Evolutionary conservation across 1,284 basidiomycete genomes (phyloP).

Genomic region (Trametes versicolor): DNA sequence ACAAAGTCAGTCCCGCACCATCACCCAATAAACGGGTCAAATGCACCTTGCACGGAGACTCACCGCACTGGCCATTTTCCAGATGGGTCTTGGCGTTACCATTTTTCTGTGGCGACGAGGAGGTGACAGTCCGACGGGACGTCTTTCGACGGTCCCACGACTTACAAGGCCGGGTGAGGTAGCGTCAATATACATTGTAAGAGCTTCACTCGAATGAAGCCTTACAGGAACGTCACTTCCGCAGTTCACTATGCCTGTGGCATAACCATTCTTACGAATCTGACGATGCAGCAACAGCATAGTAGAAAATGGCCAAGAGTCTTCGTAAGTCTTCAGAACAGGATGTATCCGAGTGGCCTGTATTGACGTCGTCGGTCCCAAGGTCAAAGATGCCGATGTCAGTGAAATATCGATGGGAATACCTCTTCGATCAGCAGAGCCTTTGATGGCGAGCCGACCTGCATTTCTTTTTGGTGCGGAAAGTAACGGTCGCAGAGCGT

Average conservation of each 20-base stretch:
- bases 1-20: not conserved
- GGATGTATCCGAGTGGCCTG: slow-evolving; percentile 13
- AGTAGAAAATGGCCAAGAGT: slow-evolving; percentile 18
- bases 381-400: not conserved
- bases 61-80: not conserved
- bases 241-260: not conserved
- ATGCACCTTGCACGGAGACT: not conserved
- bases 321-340: slow-evolving; percentile 9
- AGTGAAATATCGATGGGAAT: not conserved
- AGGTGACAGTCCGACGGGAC: not conserved
- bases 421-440: slow-evolving; percentile 11
- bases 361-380: not conserved
- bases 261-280: not conserved
- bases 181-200: too few relatives aligned
- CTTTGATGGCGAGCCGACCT: not conserved
- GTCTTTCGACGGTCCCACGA: not conserved
- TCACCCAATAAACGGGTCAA: not conserved
- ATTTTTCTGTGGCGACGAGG: not conserved
- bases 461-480: slow-evolving; percentile 1
- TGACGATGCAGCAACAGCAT: slow-evolving; percentile 22
- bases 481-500: slow-evolving; percentile 19
- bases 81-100: not conserved
- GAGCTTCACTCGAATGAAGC: too few relatives aligned
- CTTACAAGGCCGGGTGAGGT: not conserved
- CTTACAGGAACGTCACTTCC: not conserved